Percentiles rank a stretch among this genome's conserved stretches.
phyloP scores from a whole-genome alignment of 2,329 filamentous ascomycete species.

The Xylogone sp. region DNA sequence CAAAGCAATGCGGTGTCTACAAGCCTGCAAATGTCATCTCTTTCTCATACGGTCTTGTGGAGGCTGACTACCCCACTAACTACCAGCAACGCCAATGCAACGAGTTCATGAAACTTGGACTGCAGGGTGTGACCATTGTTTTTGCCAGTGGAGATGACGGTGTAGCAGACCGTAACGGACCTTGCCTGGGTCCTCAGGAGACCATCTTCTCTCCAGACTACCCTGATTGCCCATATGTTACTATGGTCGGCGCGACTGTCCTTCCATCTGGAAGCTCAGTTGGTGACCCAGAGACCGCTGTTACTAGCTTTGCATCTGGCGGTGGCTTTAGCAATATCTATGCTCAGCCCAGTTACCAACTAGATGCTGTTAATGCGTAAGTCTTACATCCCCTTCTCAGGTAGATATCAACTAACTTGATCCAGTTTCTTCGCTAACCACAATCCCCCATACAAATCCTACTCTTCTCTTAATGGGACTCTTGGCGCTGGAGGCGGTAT shows the following conservation, averaged over 20 bases:
- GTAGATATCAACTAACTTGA: no score
- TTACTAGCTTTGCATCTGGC: slow-evolving; percentile 35
- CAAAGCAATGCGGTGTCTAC: slow-evolving; percentile 41
- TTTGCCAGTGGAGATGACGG: no score
- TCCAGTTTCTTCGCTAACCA: no score
- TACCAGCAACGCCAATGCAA: slow-evolving; percentile 61
- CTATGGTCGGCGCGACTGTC: neutral
- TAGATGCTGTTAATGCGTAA: slow-evolving; percentile 13
- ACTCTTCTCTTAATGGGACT: neutral
- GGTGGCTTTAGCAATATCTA: slow-evolving; percentile 45
- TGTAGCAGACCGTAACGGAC: no score
- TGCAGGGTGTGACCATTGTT: slow-evolving; percentile 60
- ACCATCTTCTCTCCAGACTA: neutral
- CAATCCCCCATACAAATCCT: neutral
- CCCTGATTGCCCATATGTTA: neutral
- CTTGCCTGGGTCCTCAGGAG: slow-evolving; percentile 48
- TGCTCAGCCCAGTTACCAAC: slow-evolving; percentile 11
- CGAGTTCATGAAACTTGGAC: slow-evolving; percentile 59
- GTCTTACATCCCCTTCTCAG: no score
- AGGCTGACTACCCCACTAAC: slow-evolving; percentile 56
- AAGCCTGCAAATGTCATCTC: slow-evolving; percentile 50
- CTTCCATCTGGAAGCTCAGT: neutral
- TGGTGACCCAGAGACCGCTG: slow-evolving; percentile 5
- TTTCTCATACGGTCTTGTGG: slow-evolving; percentile 58
- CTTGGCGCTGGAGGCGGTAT: neutral